These are phyloP conservation scores for Lepraria neglecta DNA, from an alignment of 495 filamentous ascomycete species.

Conservation along the genomic window DNA sequence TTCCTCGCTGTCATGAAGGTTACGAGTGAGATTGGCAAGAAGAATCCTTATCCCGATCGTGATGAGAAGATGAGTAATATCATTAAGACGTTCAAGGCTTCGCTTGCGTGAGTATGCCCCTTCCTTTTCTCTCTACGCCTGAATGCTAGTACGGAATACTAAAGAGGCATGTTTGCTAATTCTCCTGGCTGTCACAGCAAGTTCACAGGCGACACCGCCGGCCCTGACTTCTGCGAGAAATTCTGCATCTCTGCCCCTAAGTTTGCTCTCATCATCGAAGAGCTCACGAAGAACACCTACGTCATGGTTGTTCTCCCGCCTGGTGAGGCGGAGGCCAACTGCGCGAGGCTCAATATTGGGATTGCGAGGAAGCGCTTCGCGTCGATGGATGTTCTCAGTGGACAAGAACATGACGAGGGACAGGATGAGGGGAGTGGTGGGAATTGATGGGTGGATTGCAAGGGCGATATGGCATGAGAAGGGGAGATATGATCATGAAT, in stretches of 20 bases:
- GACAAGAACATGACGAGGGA: not conserved
- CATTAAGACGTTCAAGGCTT: constrained; percentile 94
- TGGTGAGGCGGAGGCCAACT: constrained; percentile 80
- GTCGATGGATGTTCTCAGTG: constrained; percentile 13
- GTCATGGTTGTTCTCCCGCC: constrained; percentile 85
- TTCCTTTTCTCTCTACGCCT: constrained; percentile 36
- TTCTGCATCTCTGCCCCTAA: constrained; percentile 61
- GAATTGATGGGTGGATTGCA: not conserved
- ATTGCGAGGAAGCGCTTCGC: constrained; percentile 76
- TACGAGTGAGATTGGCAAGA: constrained; percentile 59
- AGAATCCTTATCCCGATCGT: constrained; percentile 84
- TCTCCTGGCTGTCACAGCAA: constrained; percentile 17
- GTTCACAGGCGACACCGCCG: constrained; percentile 46
- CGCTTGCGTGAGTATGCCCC: constrained; percentile 43
- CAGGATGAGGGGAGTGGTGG: not conserved
- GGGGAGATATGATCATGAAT: too few species aligned
- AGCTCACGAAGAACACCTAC: constrained; percentile 94
- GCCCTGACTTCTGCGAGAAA: constrained; percentile 55
- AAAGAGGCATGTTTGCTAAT: too few species aligned
- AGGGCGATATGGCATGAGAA: too few species aligned
- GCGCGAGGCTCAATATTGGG: constrained; percentile 79
- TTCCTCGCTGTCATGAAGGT: constrained; percentile 90
- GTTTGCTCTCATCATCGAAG: constrained; percentile 87
- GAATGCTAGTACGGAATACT: too few species aligned
- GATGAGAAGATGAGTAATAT: constrained; percentile 94